Percentiles rank a stretch among this genome's conserved stretches.
Conservation (phyloP, 2,329 filamentous ascomycete genomes). For the Delphinella strobiligena region DNA sequence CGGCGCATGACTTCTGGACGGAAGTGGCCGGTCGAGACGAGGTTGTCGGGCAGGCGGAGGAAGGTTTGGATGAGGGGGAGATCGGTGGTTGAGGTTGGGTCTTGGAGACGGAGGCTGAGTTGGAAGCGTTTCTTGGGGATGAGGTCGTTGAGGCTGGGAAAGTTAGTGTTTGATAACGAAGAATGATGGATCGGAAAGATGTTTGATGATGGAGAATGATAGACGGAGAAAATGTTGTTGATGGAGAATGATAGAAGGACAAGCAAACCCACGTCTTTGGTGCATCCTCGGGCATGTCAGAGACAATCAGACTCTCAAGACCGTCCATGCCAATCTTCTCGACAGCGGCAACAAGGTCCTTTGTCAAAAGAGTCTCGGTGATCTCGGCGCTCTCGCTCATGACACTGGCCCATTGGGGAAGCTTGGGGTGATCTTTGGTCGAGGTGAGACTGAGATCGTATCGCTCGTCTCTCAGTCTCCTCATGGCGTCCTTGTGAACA, state of each 20-base stretch:
- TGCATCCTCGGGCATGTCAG: conserved; percentile 80
- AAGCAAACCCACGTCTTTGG: conserved; percentile 57
- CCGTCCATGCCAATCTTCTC: conserved; percentile 61
- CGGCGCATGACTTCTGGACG: conserved; percentile 78
- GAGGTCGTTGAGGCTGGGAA: conserved; percentile 72
- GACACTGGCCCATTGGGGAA: conserved; percentile 79
- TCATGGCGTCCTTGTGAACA: conserved; percentile 93
- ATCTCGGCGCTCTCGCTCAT: conserved; percentile 98
- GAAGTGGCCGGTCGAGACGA: conserved; percentile 70
- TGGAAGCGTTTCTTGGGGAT: conserved; percentile 75
- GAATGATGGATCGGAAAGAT: too few species aligned
- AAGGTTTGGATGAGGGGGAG: conserved; percentile 70
- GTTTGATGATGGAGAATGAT: too few species aligned
- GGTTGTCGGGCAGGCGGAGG: conserved; percentile 70
- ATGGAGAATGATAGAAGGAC: too few species aligned
- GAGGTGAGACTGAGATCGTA: conserved; percentile 89
- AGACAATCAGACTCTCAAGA: conserved; percentile 78
- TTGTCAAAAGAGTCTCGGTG: conserved; percentile 73
- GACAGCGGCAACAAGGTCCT: conserved; percentile 74
- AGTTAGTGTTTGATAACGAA: too few species aligned
- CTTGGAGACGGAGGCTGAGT: conserved; percentile 60
- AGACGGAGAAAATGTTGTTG: too few species aligned
- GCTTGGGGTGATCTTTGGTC: conserved; percentile 84
- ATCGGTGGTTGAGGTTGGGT: conserved; percentile 45
- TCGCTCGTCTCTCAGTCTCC: conserved; percentile 74